Evolutionary conservation across 108 stramenopile genomes (phyloP).

Genomic region (Cyclotella cryptica): DNA sequence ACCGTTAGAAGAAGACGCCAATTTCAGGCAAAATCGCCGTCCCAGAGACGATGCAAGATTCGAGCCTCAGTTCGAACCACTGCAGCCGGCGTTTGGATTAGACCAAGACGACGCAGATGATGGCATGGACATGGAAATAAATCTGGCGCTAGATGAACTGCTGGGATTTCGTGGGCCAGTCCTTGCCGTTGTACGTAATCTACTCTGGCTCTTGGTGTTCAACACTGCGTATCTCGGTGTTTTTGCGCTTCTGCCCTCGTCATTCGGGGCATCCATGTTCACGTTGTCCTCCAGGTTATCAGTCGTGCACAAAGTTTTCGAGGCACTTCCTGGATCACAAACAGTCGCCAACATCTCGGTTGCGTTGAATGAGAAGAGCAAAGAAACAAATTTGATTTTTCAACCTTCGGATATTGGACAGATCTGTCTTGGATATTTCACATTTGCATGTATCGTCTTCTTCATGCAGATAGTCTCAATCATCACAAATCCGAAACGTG

Average conservation of each 20-base stretch:
- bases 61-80: constrained; percentile 70
- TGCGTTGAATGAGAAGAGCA: constrained; percentile 40
- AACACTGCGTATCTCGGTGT: constrained; percentile 92
- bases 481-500: neutral
- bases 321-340: constrained; percentile 12
- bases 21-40: constrained; percentile 34
- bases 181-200: constrained; percentile 79
- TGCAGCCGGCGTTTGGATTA: constrained; percentile 59
- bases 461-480: constrained; percentile 25
- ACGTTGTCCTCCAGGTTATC: constrained; percentile 22
- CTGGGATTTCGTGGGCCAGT: constrained; percentile 94
- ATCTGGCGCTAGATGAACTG: constrained; percentile 91
- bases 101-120: constrained; percentile 63
- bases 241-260: constrained; percentile 86
- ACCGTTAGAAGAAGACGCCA: neutral
- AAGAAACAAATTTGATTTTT: constrained; percentile 43
- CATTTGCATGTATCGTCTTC: constrained; percentile 34
- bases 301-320: neutral
- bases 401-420: constrained; percentile 46
- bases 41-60: constrained; percentile 50
- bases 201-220: constrained; percentile 91
- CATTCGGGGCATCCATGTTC: constrained; percentile 59
- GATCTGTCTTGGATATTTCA: constrained; percentile 40
- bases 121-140: constrained; percentile 84
- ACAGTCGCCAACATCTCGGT: constrained; percentile 8